A percentile compares a stretch with the other conserved stretches of the same genome.
phyloP scores from a whole-genome alignment of 116 monocot genomes.

The Zostera marina region DNA sequence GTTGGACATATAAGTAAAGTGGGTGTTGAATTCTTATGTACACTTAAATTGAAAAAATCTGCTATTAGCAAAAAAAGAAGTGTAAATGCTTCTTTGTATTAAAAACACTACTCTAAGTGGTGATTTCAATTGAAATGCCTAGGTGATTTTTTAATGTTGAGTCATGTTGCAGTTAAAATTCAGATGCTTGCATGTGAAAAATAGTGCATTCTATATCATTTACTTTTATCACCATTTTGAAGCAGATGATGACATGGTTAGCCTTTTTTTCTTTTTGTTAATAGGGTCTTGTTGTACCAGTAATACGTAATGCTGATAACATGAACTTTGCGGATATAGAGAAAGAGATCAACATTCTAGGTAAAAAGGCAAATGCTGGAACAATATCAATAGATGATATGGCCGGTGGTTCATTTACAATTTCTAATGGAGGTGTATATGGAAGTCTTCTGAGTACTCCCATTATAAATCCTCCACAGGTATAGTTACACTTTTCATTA shows the following conservation, averaged over 20 bases:
- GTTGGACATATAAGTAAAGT: too few relatives aligned
- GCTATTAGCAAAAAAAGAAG: too few relatives aligned
- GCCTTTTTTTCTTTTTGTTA: conserved; percentile 2
- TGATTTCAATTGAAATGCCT: too few relatives aligned
- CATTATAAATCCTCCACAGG: conserved; percentile 94
- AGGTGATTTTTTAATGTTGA: too few relatives aligned
- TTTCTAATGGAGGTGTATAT: conserved; percentile 93
- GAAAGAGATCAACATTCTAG: conserved; percentile 72
- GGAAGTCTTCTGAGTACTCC: conserved; percentile 91
- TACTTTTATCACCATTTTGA: background rate
- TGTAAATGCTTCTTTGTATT: too few relatives aligned
- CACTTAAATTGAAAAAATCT: too few relatives aligned
- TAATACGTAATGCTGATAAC: conserved; percentile 62
- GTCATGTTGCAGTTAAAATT: too few relatives aligned
- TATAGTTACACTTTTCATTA: conserved; percentile 10
- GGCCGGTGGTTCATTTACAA: conserved; percentile 93
- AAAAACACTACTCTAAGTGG: too few relatives aligned
- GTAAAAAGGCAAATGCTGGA: conserved; percentile 62
- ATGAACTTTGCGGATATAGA: conserved; percentile 90
- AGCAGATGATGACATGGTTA: conserved; percentile 1
- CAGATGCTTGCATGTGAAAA: too few relatives aligned
- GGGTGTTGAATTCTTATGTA: too few relatives aligned
- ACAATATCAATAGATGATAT: conserved; percentile 93
- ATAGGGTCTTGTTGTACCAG: conserved; percentile 92
- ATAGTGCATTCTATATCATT: background rate